Conservation (phyloP, 768 basidiomycete species). For the Suillus clintonianus region DNA sequence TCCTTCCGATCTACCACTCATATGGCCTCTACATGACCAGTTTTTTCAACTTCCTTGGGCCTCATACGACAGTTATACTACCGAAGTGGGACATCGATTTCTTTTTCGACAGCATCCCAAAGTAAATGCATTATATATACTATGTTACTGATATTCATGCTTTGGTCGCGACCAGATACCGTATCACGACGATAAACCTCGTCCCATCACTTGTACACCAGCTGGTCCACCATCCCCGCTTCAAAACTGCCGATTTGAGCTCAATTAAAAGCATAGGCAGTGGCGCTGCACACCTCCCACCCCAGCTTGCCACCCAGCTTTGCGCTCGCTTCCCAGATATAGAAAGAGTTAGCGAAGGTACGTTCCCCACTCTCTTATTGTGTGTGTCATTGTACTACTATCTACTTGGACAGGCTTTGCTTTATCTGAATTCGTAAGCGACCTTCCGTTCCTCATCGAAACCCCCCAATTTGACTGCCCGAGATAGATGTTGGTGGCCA, state of each 20-base stretch:
- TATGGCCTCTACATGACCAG: conserved; percentile 53
- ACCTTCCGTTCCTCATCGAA: background rate
- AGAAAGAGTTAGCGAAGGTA: conserved; percentile 43
- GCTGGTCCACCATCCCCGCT: conserved; percentile 46
- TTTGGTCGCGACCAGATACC: conserved; percentile 40
- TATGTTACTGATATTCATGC: background rate
- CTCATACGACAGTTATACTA: conserved; percentile 48
- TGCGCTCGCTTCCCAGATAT: conserved; percentile 29
- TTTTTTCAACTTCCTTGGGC: conserved; percentile 45
- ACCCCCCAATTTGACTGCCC: background rate
- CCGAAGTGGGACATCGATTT: conserved; percentile 54
- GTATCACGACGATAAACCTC: conserved; percentile 43
- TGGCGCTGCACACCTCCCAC: conserved; percentile 65
- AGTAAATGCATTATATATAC: conserved; percentile 35
- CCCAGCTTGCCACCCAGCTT: conserved; percentile 44
- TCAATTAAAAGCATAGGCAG: conserved; percentile 39
- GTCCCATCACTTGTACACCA: conserved; percentile 63
- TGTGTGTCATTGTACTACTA: background rate
- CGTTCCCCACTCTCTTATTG: background rate
- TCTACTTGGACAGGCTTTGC: conserved; percentile 50
- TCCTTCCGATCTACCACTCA: conserved; percentile 63
- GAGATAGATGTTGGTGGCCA: conserved; percentile 13
- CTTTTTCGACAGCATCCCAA: conserved; percentile 52
- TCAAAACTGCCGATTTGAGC: conserved; percentile 49
- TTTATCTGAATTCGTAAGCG: conserved; percentile 57